Base-by-base conservation (phyloP, 768 basidiomycete genomes). In the Amanita molliuscula region DNA sequence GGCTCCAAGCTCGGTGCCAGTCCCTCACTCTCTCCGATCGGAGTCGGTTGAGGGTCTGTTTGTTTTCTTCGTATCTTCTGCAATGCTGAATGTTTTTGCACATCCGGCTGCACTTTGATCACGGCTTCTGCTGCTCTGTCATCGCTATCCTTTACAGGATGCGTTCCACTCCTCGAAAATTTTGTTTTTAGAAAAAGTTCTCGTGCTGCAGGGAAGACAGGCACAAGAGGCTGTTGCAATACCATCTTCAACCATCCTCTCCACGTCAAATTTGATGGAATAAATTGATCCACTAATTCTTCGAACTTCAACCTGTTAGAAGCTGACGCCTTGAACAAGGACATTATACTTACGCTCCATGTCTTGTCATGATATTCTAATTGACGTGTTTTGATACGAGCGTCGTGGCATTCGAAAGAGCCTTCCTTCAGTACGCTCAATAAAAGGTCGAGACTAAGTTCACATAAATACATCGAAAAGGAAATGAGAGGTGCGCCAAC, bases 241-340 rank as follows among this genome's bases (percentile, higher is more conserved):
- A 82, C 86, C 74, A 88, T 85, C 58, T 83, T 85, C 29, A 88
- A 75, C 86, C 86, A 88, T 13, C 84, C 85, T 61, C 75, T 77
- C 85, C 85, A 88, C 42, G 76, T 81, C 64, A 78, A 80, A 56
- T 85, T 78, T 3, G 82, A 83, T 3, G 86, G 86, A 51, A 88
- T 79, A 59, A 88, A 88, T 56, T 88, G 82, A 56, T 83, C 79
- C 11, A 85, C 82, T 40, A 88, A 57, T 54, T 88, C 84, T 62
- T 88, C 86, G 54, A 88, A 86, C 86, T 88, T 10, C 52, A 21
- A 53, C 38, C 18, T 47, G 55, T 49, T 48, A 50, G 31, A 47
- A 10, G 36, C 34, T 23, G 40, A 44, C 40, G 8, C 29, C 50
- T 26, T 26, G 15, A 49, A 25, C 25, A 47, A 46, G 18, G 35